Conservation (phyloP, 345 rosid genomes). For the Pistacia vera region DNA sequence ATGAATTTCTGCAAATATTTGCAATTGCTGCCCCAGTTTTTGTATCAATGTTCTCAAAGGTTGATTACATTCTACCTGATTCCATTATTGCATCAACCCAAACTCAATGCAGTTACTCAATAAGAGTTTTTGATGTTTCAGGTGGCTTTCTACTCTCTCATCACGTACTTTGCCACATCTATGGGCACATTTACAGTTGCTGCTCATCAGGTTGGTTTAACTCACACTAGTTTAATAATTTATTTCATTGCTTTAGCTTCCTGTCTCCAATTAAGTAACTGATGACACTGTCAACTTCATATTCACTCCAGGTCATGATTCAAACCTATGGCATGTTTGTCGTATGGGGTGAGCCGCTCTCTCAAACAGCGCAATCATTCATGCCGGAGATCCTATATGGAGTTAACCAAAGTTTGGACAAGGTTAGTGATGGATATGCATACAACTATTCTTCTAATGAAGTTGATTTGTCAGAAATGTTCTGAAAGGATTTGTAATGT, state of each 20-base stretch:
- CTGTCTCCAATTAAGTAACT: background rate
- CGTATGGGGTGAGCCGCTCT: constrained; percentile 57
- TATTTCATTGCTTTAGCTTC: background rate
- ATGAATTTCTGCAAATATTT: constrained; percentile 32
- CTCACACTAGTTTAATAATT: background rate
- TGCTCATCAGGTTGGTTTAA: constrained; percentile 48
- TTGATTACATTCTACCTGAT: constrained; percentile 12
- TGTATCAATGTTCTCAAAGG: constrained; percentile 44
- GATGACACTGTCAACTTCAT: constrained; percentile 1
- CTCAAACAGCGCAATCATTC: constrained; percentile 61
- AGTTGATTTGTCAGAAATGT: background rate
- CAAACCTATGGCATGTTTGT: constrained; percentile 50
- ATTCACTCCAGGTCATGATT: constrained; percentile 32
- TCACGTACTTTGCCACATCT: constrained; percentile 43
- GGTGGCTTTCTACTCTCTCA: constrained; percentile 48
- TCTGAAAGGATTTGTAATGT: background rate
- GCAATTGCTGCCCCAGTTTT: constrained; percentile 46
- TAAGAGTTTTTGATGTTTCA: constrained; percentile 17
- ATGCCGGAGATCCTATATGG: constrained; percentile 61
- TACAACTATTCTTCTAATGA: background rate
- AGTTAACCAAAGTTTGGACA: constrained; percentile 35
- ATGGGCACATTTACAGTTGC: constrained; percentile 44
- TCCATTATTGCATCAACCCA: background rate
- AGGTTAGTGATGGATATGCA: constrained; percentile 29
- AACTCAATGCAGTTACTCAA: background rate